Evolutionary conservation across 148 eudicot genomes (phyloP), one percentile per base, ranked within the genome.

Genomic region (Polygonum maritimum): DNA sequence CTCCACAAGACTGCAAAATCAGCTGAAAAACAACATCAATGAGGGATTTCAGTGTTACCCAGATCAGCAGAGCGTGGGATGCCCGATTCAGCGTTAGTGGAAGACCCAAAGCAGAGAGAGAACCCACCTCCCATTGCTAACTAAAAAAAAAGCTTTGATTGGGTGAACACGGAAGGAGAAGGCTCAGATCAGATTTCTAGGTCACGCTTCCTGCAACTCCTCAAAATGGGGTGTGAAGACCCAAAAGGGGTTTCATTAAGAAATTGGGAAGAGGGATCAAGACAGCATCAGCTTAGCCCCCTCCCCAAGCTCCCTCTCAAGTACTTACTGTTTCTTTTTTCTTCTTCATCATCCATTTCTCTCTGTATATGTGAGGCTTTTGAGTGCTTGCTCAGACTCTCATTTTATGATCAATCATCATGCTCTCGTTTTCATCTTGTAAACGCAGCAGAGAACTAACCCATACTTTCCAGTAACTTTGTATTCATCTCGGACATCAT

Each of bases 51-150:
- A 76, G 63, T n/a, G 40, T 60, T 60, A 88, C 92, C 95, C 63
- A 82, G 89, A 86, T 88, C 88, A 48, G 88, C 83, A 35, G 88
- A 83, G 82, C 79, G 84, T 19, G 84, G 83, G n/a, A 58, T 75
- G 55, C 74, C 70, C 78, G 87, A 85, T 71, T 88, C 84, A 77
- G 80, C 78, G 74, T 86, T 81, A 52, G 77, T 79, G 71, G 86
- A 78, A 2, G 88, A 80, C 84, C 89, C 85, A 83, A 85, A 90
- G 76, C 92, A 90, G 58, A 87, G 75, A 19, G 84, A 88, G 86
- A 92, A 88, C 21, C 90, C 78, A 83, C 82, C 89, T 79, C 95
- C 95, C 95, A 90, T 90, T 35, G 77, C 74, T 49, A 41, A 45
- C 54, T 67, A 67, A 67, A 31, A 26, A 26, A 15, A 21, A 21